phyloP scores from a whole-genome alignment of 1,284 basidiomycete genomes.

The Boletus holoroseus region DNA sequence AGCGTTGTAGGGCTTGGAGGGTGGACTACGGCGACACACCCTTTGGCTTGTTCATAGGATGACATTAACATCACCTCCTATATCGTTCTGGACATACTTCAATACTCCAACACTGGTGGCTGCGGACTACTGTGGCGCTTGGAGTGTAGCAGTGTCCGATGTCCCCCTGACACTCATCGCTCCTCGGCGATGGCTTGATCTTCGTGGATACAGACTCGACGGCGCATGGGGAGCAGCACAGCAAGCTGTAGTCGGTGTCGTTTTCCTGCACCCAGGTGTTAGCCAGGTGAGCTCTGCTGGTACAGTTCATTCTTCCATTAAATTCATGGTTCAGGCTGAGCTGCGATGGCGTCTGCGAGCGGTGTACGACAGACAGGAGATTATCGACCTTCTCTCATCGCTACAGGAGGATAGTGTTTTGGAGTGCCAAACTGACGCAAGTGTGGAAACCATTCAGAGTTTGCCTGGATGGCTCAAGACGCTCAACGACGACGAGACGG shows the following conservation, averaged over 20 bases:
- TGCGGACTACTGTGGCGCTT: slow-evolving; percentile 45
- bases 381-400: slow-evolving; percentile 57
- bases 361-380: slow-evolving; percentile 72
- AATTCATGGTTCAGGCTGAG: slow-evolving; percentile 44
- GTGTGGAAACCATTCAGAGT: slow-evolving; percentile 16
- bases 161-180: slow-evolving; percentile 43
- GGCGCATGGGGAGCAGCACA: slow-evolving; percentile 67
- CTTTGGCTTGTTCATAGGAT: slow-evolving; percentile 40
- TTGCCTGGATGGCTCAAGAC: slow-evolving; percentile 28
- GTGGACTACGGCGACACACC: slow-evolving; percentile 18
- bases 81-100: slow-evolving; percentile 68
- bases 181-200: slow-evolving; percentile 75
- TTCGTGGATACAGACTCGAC: slow-evolving; percentile 54
- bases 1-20: slow-evolving; percentile 16
- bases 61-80: slow-evolving; percentile 45
- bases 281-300: slow-evolving; percentile 50
- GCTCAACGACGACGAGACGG: slow-evolving; percentile 45
- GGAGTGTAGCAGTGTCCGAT: slow-evolving; percentile 55
- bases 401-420: slow-evolving; percentile 49
- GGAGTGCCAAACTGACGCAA: slow-evolving; percentile 31
- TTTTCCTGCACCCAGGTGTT: slow-evolving; percentile 69
- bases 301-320: neutral
- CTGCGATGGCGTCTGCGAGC: slow-evolving; percentile 60
- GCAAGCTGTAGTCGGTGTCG: slow-evolving; percentile 58
- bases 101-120: slow-evolving; percentile 44